Base-by-base conservation (phyloP, 106 monocot genomes). In the Platanthera guangdongensis region DNA sequence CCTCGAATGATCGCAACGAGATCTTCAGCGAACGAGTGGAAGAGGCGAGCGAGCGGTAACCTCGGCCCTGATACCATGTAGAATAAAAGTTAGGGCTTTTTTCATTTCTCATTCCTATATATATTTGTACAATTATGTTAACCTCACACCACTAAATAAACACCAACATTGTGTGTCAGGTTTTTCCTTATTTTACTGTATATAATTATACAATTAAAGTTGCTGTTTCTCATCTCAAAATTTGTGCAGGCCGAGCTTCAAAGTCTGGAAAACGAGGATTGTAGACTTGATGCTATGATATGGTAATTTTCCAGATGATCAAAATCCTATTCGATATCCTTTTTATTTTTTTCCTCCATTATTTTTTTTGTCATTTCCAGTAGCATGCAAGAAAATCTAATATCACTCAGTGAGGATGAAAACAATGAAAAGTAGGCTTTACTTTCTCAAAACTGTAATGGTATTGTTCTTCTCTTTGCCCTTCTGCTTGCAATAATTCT, bases 281-380 rank as follows among this genome's bases (percentile, higher is more conserved):
- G 65, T 74, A 80, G 80, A 52, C 73, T 75, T 68, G 80, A 80
- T 65, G 50, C n/a, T 18, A 74, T 65, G 74, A 80, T 80, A 74
- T 64, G 52, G 80, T 68, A 48, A 74, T 65, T 68, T 74, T 28
- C 63, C 50, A 52, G 7, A 80, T 21, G 67, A 51, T 13, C 74
- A 16, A 39, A 39, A 65, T 30, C 28, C 32, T 9, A 65, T 4
- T 65, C 13, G n/a, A 11, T 2, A 19, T 60, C 18, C 11, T 12
- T 62, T 30, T 11, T 30, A 28, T 65, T 22, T 65, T 65, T 21
- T 25, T 63, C 21, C 18, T 63, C 8, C 62, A 63, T 63, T 63
- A 63, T 9, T 4, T 49, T 49, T 39, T 12, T 32, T 14, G 5
- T 16, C 32, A 65, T 80, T 30, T 68, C 50, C 50, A 80, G 80